Evolutionary conservation across 768 basidiomycete genomes (phyloP), one percentile per base, ranked within the genome.

Genomic region (Trametes cinnabarina): DNA sequence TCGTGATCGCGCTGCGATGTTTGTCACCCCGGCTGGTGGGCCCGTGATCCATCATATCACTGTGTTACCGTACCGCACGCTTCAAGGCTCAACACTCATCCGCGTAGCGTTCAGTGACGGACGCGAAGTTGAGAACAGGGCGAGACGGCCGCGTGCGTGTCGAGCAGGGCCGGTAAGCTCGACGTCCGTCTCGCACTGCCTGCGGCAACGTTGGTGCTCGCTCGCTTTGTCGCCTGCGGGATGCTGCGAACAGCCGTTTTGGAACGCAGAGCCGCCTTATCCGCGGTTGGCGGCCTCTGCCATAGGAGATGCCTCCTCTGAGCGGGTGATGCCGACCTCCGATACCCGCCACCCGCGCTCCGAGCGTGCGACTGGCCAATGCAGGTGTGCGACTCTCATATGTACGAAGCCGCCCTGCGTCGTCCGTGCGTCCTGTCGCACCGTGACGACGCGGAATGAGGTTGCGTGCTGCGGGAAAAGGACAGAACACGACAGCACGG

Each of bases 21-120:
- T n/a, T n/a, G n/a, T 11, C 50, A 4, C 19, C 26, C 50, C 25
- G 26, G 25, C 22, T 15, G 50, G 50, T 41, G 26, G n/a, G 50
- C 39, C 39, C 41, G 19, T 37, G 35, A 37, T 51, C 39, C 10
- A 26, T 51, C 39, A 32, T 32, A 0, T 7, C 12, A 6, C 30
- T 51, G n/a, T n/a, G n/a, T n/a, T n/a, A n/a, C n/a, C n/a, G n/a
- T n/a, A n/a, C n/a, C n/a, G n/a, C n/a, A n/a, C n/a, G n/a, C n/a
- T n/a, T n/a, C n/a, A 37, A 51, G 50, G 37, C 50, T 51, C 50
- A 51, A 51, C n/a, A 41, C 50, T 41, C 26, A 37, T 26, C 26
- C 39, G 39, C 25, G 50, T 37, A 26, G 37, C 37, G 26, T 39
- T n/a, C n/a, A n/a, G n/a, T n/a, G n/a, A n/a, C n/a, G n/a, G n/a